Evolutionary conservation across 371 early-diverging fungal genomes (phyloP).

Genomic region (Mucor racemosus): DNA sequence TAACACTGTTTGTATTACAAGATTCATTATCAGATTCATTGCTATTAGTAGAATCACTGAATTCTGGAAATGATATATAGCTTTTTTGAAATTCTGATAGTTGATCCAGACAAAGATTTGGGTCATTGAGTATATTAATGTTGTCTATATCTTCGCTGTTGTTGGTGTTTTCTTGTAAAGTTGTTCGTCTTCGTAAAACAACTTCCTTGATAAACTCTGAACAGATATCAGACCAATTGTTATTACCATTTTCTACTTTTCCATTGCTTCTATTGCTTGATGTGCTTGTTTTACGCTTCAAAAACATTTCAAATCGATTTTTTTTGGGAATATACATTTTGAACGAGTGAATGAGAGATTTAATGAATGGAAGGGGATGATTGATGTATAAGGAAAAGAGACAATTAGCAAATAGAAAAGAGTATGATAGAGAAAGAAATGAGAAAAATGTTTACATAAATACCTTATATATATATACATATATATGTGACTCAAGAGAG

Average conservation of each 20-base stretch:
- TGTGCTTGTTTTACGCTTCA: slow-evolving; percentile 2
- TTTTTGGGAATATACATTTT: slow-evolving; percentile 19
- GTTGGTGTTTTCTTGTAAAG: background rate
- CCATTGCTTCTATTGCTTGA: background rate
- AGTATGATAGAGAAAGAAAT: background rate
- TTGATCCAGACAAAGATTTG: slow-evolving; percentile 20
- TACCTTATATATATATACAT: background rate
- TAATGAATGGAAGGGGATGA: slow-evolving; percentile 2
- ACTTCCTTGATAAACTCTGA: slow-evolving; percentile 21
- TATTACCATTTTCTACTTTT: background rate
- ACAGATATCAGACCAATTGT: slow-evolving; percentile 25
- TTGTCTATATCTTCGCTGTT: background rate
- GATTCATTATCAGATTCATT: slow-evolving; percentile 12
- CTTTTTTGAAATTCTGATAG: slow-evolving; percentile 34
- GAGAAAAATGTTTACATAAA: background rate
- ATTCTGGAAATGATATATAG: slow-evolving; percentile 33
- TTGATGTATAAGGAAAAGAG: background rate
- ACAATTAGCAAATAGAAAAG: background rate
- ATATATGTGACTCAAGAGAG: background rate
- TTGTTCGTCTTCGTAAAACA: background rate
- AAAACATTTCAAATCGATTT: slow-evolving; percentile 13
- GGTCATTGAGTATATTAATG: background rate
- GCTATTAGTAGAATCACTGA: slow-evolving; percentile 21
- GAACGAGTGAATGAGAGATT: background rate
- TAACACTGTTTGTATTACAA: background rate